Evolutionary conservation across 163 green algal genomes (phyloP).

Genomic region (Picocystis sp.): DNA sequence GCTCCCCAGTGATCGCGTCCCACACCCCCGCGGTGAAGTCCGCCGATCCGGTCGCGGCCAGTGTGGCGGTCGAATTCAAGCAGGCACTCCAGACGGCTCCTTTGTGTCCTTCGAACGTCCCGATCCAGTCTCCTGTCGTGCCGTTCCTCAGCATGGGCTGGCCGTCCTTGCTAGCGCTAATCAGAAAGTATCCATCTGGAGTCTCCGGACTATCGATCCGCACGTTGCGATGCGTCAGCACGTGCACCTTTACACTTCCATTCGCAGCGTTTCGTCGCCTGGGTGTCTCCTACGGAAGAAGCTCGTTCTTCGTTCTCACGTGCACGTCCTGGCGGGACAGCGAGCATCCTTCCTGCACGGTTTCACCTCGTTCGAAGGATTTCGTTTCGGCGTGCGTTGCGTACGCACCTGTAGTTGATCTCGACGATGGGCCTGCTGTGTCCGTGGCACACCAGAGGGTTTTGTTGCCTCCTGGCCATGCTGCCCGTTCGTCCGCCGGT

Average conservation of each 20-base stretch:
- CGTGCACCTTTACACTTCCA: no score
- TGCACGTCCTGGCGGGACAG: no score
- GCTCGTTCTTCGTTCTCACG: no score
- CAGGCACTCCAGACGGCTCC: constrained; percentile 84
- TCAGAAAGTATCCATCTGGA: constrained; percentile 86
- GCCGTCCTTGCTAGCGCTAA: constrained; percentile 86
- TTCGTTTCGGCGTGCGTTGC: background rate
- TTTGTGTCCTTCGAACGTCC: constrained; percentile 95
- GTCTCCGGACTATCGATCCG: constrained; percentile 43
- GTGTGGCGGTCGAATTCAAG: constrained; percentile 65
- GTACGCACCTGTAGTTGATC: constrained; percentile 60
- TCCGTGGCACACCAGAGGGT: constrained; percentile 73
- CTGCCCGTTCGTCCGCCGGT: no score
- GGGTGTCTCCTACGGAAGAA: no score
- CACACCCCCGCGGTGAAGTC: constrained; percentile 88
- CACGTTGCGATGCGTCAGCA: no score
- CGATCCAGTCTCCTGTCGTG: constrained; percentile 91
- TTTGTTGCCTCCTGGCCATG: constrained; percentile 15
- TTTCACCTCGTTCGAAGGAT: no score
- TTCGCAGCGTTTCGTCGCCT: no score
- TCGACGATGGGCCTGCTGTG: constrained; percentile 78
- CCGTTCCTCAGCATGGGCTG: constrained; percentile 91
- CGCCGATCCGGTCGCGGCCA: constrained; percentile 75
- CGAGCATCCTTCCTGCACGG: no score
- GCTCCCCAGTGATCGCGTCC: constrained; percentile 81